Percentiles rank a stretch among this genome's conserved stretches.
Evolutionary conservation across 1,139 yeast species (phyloP).

Genomic region (Protomyces inundatus): DNA sequence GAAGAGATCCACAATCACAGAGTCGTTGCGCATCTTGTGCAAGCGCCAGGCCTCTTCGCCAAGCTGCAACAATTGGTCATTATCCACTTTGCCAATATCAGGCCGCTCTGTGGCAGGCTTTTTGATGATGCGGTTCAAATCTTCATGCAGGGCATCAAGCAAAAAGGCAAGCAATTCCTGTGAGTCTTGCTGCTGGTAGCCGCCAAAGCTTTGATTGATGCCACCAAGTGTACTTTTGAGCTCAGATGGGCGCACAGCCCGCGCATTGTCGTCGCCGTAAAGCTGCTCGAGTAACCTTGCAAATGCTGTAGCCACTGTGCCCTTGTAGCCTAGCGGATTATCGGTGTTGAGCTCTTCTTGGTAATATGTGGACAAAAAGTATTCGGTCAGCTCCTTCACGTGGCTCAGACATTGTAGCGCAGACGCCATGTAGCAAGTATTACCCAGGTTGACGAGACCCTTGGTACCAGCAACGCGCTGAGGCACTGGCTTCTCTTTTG

Average conservation of each 20-base stretch:
- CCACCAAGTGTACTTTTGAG: constrained; percentile 77
- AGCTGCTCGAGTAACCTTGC: constrained; percentile 59
- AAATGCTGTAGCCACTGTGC: constrained; percentile 72
- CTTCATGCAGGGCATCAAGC: constrained; percentile 90
- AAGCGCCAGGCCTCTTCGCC: constrained; percentile 78
- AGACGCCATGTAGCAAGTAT: constrained; percentile 95
- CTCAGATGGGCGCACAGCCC: constrained; percentile 55
- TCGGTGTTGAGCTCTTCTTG: constrained; percentile 61
- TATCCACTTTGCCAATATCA: constrained; percentile 56
- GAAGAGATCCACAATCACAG: constrained; percentile 76
- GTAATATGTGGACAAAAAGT: constrained; percentile 60
- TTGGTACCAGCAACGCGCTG: constrained; percentile 14
- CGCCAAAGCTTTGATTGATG: constrained; percentile 75
- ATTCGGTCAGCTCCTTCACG: constrained; percentile 73
- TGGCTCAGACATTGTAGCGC: constrained; percentile 88
- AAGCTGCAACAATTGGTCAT: constrained; percentile 49
- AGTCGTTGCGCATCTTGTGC: constrained; percentile 76
- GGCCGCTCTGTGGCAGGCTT: constrained; percentile 92
- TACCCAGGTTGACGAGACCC: constrained; percentile 81
- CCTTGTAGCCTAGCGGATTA: constrained; percentile 82
- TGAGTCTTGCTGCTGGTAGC: constrained; percentile 89
- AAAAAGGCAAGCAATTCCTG: constrained; percentile 90
- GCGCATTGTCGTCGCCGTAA: constrained; percentile 43
- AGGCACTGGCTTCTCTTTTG: constrained; percentile 8
- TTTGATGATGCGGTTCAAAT: constrained; percentile 69